phyloP scores from a whole-genome alignment of 2,329 filamentous ascomycete species.

The Mycosphaerella sp. region DNA sequence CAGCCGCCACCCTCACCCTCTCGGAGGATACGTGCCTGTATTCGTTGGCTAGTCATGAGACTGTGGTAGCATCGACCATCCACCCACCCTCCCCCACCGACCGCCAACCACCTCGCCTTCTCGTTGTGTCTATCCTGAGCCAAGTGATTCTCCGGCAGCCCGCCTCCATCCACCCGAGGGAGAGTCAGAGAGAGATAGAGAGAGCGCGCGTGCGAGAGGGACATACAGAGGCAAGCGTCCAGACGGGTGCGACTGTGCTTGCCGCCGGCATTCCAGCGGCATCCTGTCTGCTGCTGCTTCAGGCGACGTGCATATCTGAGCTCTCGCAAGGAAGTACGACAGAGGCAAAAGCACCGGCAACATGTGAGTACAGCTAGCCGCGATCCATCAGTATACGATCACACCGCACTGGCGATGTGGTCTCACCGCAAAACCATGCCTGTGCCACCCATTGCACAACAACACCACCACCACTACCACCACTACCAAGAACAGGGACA shows the following conservation, averaged over 20 bases:
- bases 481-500: background rate
- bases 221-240: conserved; percentile 1
- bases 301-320: conserved; percentile 18
- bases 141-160: background rate
- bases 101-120: background rate
- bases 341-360: conserved; percentile 19
- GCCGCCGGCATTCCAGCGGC: conserved; percentile 16
- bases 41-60: background rate
- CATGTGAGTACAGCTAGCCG: conserved; percentile 26
- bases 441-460: conserved; percentile 20
- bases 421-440: conserved; percentile 29
- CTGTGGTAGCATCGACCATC: background rate
- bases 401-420: conserved; percentile 15
- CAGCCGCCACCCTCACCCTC: conserved; percentile 1
- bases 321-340: conserved; percentile 18
- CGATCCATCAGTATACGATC: conserved; percentile 5
- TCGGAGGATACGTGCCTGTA: background rate
- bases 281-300: conserved; percentile 12
- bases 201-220: too few relatives aligned
- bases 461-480: background rate
- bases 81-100: background rate
- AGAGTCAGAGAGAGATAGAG: too few relatives aligned
- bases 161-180: conserved; percentile 4
- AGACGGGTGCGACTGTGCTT: conserved; percentile 19
- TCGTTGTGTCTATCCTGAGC: background rate